Conservation (phyloP, 352 stramenopile species). For the Globisporangium carolinianum region DNA sequence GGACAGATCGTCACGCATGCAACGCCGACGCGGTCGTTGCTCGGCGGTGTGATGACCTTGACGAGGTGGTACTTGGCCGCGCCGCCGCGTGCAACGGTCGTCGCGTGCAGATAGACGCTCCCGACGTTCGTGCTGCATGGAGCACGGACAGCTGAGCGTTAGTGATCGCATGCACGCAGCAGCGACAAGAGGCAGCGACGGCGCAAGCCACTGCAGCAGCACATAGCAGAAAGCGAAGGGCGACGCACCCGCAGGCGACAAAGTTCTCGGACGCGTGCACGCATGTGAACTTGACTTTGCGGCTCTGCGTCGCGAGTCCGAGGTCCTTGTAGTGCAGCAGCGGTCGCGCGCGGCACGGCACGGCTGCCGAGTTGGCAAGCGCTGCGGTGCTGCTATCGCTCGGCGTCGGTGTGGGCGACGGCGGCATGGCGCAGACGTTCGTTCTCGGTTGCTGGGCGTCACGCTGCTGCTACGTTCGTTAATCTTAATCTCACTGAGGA, state of each 20-base stretch:
- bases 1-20: slow-evolving; percentile 78
- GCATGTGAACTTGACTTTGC: slow-evolving; percentile 69
- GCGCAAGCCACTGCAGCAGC: neutral
- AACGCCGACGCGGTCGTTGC: slow-evolving; percentile 61
- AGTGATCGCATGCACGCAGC: no score
- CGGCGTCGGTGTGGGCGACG: neutral
- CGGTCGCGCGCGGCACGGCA: slow-evolving; percentile 31
- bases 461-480: no score
- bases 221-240: neutral
- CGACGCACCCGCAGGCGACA: slow-evolving; percentile 65
- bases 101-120: slow-evolving; percentile 79
- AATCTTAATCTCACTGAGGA: no score
- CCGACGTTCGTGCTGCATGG: slow-evolving; percentile 53
- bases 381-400: slow-evolving; percentile 8
- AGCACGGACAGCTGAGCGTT: neutral
- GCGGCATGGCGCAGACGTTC: no score
- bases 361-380: slow-evolving; percentile 7
- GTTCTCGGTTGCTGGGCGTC: no score
- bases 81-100: slow-evolving; percentile 28
- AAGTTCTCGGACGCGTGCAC: slow-evolving; percentile 86
- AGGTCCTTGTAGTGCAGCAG: slow-evolving; percentile 75
- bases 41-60: slow-evolving; percentile 80
- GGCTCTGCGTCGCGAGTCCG: slow-evolving; percentile 41
- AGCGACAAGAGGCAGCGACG: no score
- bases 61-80: slow-evolving; percentile 74